A percentile compares a stretch with the other conserved stretches of the same genome.
These are phyloP conservation scores for Gardenia jasminoides DNA, from an alignment of 257 asterid species.

Conservation along the genomic window DNA sequence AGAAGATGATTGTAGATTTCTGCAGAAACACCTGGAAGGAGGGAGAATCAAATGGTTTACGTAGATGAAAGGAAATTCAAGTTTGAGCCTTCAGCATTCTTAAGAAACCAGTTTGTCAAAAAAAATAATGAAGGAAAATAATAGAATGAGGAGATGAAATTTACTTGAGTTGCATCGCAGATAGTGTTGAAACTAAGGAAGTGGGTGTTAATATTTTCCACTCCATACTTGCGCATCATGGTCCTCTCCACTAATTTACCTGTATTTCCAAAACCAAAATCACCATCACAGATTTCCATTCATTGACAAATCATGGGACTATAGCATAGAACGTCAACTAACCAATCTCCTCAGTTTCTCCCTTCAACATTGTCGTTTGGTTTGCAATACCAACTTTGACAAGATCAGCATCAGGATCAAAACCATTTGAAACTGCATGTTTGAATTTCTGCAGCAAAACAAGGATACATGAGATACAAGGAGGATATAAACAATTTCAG, in stretches of 20 bases:
- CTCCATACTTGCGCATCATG: constrained; percentile 88
- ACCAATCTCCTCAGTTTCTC: constrained; percentile 98
- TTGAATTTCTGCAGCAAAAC: constrained; percentile 76
- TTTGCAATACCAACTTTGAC: constrained; percentile 93
- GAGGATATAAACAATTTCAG: constrained; percentile 3
- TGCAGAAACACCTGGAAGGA: background rate
- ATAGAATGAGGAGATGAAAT: background rate
- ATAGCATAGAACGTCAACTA: constrained; percentile 22
- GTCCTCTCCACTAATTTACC: constrained; percentile 67
- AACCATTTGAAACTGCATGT: constrained; percentile 75
- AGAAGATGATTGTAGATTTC: background rate
- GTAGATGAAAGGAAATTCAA: background rate
- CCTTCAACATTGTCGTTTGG: constrained; percentile 98
- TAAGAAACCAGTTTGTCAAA: background rate
- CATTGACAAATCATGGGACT: constrained; percentile 12
- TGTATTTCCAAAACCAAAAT: constrained; percentile 23
- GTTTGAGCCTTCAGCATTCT: background rate
- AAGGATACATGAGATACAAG: constrained; percentile 22
- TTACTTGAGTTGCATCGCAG: constrained; percentile 98
- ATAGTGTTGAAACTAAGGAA: constrained; percentile 96
- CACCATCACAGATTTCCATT: constrained; percentile 2
- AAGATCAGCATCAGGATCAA: constrained; percentile 86
- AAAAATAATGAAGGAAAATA: background rate
- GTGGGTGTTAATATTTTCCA: constrained; percentile 75
- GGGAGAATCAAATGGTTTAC: background rate